Conservation (phyloP, 2,329 filamentous ascomycete genomes). For the Clonostachys sp. region DNA sequence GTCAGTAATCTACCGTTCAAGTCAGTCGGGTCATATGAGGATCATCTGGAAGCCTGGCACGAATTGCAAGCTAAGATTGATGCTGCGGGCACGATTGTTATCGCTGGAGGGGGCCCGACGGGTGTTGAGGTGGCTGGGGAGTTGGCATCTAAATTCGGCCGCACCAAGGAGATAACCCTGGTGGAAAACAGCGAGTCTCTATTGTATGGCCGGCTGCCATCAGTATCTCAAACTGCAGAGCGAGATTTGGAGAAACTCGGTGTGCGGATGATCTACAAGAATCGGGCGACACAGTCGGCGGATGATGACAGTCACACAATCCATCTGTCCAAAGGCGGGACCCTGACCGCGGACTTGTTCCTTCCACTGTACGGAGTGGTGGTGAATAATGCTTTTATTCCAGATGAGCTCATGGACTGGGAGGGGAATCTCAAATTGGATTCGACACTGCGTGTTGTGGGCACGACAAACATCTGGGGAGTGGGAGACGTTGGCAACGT, state of each 20-base stretch:
- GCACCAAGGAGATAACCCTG: conserved; percentile 62
- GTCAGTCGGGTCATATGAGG: conserved; percentile 25
- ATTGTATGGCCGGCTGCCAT: conserved; percentile 9
- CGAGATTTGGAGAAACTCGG: conserved; percentile 16
- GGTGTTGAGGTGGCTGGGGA: conserved; percentile 53
- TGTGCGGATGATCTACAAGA: conserved; percentile 18
- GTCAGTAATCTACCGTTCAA: conserved; percentile 31
- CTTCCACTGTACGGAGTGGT: conserved; percentile 37
- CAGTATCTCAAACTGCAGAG: conserved; percentile 20
- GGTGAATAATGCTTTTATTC: conserved; percentile 35
- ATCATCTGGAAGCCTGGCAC: conserved; percentile 20
- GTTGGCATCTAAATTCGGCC: conserved; percentile 94
- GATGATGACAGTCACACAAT: conserved; percentile 6
- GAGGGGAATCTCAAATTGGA: conserved; percentile 24
- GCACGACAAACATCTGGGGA: conserved; percentile 31
- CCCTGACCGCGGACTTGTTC: conserved; percentile 27
- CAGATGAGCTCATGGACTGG: conserved; percentile 21
- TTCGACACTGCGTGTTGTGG: conserved; percentile 19
- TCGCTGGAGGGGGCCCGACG: conserved; percentile 51
- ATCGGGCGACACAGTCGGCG: conserved; percentile 17
- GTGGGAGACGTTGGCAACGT: conserved; percentile 35
- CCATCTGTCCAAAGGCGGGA: conserved; percentile 20
- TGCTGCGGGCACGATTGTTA: conserved; percentile 44
- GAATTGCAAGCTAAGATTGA: conserved; percentile 21
- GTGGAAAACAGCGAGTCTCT: conserved; percentile 11